A percentile compares a stretch with the other conserved stretches of the same genome.
Evolutionary conservation across 345 rosid genomes (phyloP).

Genomic region (Odontarrhena argentea): DNA sequence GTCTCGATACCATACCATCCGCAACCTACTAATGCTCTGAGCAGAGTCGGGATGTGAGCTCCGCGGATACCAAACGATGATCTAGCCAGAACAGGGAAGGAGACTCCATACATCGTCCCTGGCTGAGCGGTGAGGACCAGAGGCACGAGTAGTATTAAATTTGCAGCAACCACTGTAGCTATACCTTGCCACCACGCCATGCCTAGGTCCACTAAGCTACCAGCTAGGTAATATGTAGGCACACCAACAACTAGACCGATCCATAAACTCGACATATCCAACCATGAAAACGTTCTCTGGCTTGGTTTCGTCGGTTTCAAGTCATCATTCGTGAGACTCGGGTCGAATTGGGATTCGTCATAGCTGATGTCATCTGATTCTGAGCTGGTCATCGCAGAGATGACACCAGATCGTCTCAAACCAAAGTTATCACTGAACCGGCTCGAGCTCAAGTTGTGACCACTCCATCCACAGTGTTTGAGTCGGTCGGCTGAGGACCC

Average conservation of each 20-base stretch:
- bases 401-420: slow-evolving; percentile 21
- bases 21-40: slow-evolving; percentile 87
- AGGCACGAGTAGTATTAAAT: slow-evolving; percentile 64
- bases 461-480: neutral
- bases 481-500: neutral
- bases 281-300: slow-evolving; percentile 67
- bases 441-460: slow-evolving; percentile 17
- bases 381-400: slow-evolving; percentile 29
- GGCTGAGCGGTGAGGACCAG: slow-evolving; percentile 87
- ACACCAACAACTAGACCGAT: slow-evolving; percentile 97
- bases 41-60: slow-evolving; percentile 81
- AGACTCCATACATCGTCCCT: slow-evolving; percentile 71
- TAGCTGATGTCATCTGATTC: slow-evolving; percentile 29
- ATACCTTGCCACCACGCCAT: slow-evolving; percentile 99
- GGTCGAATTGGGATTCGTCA: slow-evolving; percentile 50
- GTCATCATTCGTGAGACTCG: slow-evolving; percentile 78
- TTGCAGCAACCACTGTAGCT: slow-evolving; percentile 82
- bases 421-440: neutral
- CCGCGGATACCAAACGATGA: slow-evolving; percentile 85
- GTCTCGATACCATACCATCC: slow-evolving; percentile 99
- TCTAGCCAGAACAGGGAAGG: slow-evolving; percentile 90
- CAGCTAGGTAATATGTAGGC: slow-evolving; percentile 88
- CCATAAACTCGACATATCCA: slow-evolving; percentile 94
- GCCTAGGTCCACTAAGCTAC: slow-evolving; percentile 85
- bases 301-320: slow-evolving; percentile 65